phyloP scores from a whole-genome alignment of 345 rosid species.

The Eucalyptus microcorys region DNA sequence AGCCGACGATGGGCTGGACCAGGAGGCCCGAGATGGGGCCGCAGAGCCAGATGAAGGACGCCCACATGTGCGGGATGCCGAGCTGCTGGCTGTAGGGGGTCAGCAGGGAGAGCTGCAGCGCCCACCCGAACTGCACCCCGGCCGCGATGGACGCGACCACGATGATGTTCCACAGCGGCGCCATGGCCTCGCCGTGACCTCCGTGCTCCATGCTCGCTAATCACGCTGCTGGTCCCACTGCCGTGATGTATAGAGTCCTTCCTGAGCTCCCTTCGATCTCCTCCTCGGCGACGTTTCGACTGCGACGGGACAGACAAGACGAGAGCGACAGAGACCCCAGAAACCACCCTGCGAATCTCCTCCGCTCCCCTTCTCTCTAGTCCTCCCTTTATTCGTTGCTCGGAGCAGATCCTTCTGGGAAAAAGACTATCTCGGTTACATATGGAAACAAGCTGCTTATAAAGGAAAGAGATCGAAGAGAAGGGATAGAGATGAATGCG shows the following conservation, averaged over 20 bases:
- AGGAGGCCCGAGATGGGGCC: constrained; percentile 40
- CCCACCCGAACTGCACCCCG: constrained; percentile 43
- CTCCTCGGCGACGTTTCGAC: too few relatives aligned
- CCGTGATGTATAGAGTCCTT: not conserved
- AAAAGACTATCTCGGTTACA: not conserved
- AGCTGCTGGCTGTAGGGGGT: constrained; percentile 35
- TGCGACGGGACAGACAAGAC: too few relatives aligned
- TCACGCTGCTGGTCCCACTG: not conserved
- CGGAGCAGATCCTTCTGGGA: not conserved
- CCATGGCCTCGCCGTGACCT: not conserved
- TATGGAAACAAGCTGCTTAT: not conserved
- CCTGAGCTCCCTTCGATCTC: too few relatives aligned
- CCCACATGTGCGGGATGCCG: constrained; percentile 29
- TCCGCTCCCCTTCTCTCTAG: not conserved
- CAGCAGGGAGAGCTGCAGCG: constrained; percentile 29
- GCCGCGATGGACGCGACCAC: constrained; percentile 32
- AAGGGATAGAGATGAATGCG: not conserved
- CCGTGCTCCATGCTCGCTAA: not conserved
- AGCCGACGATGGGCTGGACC: constrained; percentile 34
- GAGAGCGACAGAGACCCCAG: not conserved
- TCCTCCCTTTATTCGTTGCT: not conserved
- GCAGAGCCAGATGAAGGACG: constrained; percentile 37
- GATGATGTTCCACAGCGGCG: constrained; percentile 11
- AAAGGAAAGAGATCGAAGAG: not conserved
- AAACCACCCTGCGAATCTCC: not conserved